Evolutionary conservation across 306 rosid species (phyloP), one percentile per base, ranked within the genome.

Genomic region (Dicorynia guianensis): DNA sequence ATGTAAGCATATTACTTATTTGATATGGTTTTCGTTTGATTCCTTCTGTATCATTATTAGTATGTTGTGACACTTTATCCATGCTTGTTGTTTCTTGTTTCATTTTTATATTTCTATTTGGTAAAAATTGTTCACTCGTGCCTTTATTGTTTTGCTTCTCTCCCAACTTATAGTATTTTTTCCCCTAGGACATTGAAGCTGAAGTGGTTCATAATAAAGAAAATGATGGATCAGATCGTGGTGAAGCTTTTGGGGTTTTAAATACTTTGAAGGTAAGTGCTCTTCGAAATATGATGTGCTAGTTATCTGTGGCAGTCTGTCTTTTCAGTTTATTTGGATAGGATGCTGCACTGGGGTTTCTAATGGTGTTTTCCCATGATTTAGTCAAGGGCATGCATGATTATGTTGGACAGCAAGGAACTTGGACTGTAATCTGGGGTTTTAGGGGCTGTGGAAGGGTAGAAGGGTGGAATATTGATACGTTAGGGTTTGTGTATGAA

Each of bases 191-290:
- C 11, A 44, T 75, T 53, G 97, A 86, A 59, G 80, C 81, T 72
- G 88, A 69, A 79, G 87, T 84, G 53, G 67, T 82, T 69, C 83
- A 67, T 76, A 83, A 83, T 81, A 85, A 80, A 79, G 93, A 86
- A 59, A 81, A 60, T 71, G 87, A 86, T 36, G 83, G 78, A 63
- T 75, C 76, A 71, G 76, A 76, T 77, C 85, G 78, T 11, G 85
- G 82, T n/a, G 79, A 79, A 69, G 34, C 72, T 39, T 92, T 87
- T 74, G 80, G 63, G 71, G 72, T 86, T 81, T 89, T 95, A 44
- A 78, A 73, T 79, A 82, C 88, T 34, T 76, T 95, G 67, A 82
- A 95, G 99, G 97, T 95, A 90, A 55, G 30, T 69, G 38, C 59
- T 56, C 68, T 18, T 63, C 40, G 30, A 48, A 58, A 72, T 9